Conservation (phyloP, 805 yeast species). For the Kuraishia piskuri region DNA sequence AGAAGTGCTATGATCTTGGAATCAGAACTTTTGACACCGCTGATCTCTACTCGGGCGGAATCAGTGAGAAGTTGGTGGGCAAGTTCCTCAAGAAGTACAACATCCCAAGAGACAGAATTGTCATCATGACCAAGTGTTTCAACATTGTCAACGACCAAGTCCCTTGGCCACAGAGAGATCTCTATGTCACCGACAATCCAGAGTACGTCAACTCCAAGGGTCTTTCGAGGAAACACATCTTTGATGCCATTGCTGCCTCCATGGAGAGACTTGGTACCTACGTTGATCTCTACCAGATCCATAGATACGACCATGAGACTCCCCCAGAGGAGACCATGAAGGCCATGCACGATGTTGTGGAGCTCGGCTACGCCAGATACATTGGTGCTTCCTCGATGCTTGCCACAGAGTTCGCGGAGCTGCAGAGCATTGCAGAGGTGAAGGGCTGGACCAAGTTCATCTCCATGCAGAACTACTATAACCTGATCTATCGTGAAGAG, state of each 20-base stretch:
- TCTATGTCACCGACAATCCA: constrained; percentile 9
- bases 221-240: constrained; percentile 34
- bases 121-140: constrained; percentile 42
- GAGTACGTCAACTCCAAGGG: constrained; percentile 27
- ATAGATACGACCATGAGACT: constrained; percentile 38
- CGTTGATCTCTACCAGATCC: constrained; percentile 48
- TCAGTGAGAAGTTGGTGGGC: constrained; percentile 40
- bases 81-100: constrained; percentile 41
- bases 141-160: constrained; percentile 12
- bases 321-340: constrained; percentile 48
- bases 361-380: constrained; percentile 38
- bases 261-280: constrained; percentile 42
- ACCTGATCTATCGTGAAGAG: constrained; percentile 52
- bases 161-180: not conserved
- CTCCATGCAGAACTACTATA: constrained; percentile 50
- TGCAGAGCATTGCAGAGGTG: constrained; percentile 49
- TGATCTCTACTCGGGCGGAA: constrained; percentile 37
- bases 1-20: constrained; percentile 38
- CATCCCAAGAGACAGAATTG: constrained; percentile 45
- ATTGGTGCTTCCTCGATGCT: constrained; percentile 60
- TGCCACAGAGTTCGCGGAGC: constrained; percentile 41
- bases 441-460: constrained; percentile 51
- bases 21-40: constrained; percentile 45
- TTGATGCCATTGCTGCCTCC: constrained; percentile 34
- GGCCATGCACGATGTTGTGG: constrained; percentile 45